These are phyloP conservation scores for Candida hungchunana DNA, from an alignment of 805 yeast genomes.

Conservation along the genomic window DNA sequence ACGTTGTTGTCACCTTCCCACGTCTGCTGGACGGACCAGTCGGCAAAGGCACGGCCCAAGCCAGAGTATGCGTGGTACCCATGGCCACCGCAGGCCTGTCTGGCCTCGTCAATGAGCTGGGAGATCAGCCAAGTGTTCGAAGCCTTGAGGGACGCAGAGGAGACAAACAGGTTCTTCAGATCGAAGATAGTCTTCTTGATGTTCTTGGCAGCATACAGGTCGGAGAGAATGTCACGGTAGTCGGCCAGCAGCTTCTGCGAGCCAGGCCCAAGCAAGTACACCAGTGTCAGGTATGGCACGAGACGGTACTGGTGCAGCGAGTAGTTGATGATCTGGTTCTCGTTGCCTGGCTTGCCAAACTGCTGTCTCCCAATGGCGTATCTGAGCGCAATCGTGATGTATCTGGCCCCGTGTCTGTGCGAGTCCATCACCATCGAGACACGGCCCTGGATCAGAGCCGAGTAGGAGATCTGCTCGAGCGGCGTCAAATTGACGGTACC, in stretches of 20 bases:
- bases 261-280: slow-evolving; percentile 72
- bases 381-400: slow-evolving; percentile 78
- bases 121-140: slow-evolving; percentile 86
- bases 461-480: slow-evolving; percentile 82
- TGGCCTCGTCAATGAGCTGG: slow-evolving; percentile 75
- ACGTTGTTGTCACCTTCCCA: slow-evolving; percentile 98
- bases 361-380: slow-evolving; percentile 61
- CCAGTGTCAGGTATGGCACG: slow-evolving; percentile 76
- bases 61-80: slow-evolving; percentile 93
- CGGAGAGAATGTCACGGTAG: slow-evolving; percentile 45
- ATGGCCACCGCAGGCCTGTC: slow-evolving; percentile 93
- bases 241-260: slow-evolving; percentile 56
- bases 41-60: slow-evolving; percentile 82
- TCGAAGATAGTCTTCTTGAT: slow-evolving; percentile 50
- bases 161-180: slow-evolving; percentile 74
- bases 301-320: slow-evolving; percentile 86
- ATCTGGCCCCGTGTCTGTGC: slow-evolving; percentile 73
- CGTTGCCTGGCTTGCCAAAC: slow-evolving; percentile 54
- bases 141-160: slow-evolving; percentile 85
- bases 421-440: slow-evolving; percentile 88
- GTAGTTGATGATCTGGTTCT: slow-evolving; percentile 77
- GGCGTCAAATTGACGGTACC: slow-evolving; percentile 73
- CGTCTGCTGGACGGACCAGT: slow-evolving; percentile 97
- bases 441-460: slow-evolving; percentile 84
- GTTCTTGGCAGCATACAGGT: slow-evolving; percentile 46